Evolutionary conservation across 176 grass and related monocot genomes (phyloP).

Genomic region (Hordeum vulgare): DNA sequence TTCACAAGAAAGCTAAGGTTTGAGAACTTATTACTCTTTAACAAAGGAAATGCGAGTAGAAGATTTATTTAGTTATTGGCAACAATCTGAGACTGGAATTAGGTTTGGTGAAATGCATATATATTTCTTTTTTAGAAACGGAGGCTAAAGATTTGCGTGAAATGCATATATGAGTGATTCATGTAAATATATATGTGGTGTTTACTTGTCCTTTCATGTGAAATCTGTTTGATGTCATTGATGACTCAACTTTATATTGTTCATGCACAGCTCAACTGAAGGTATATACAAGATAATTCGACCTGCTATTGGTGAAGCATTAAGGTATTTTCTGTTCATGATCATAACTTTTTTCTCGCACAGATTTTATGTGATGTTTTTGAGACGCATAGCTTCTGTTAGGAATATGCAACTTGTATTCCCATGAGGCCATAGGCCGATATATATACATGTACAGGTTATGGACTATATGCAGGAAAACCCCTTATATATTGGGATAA

Average conservation of each 20-base stretch:
- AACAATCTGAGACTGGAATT: not conserved
- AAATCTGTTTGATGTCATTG: not conserved
- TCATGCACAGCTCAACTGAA: slow-evolving; percentile 57
- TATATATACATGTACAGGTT: no score
- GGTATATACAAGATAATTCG: slow-evolving; percentile 78
- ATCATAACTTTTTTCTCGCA: not conserved
- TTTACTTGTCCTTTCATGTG: not conserved
- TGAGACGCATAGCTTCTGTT: slow-evolving; percentile 14
- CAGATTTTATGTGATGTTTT: not conserved
- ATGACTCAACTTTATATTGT: slow-evolving; percentile 1
- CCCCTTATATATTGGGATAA: no score
- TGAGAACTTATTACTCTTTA: not conserved
- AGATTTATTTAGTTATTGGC: slow-evolving; percentile 1
- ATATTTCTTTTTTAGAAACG: no score
- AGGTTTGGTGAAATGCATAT: not conserved
- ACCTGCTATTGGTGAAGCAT: slow-evolving; percentile 78
- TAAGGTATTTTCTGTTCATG: slow-evolving; percentile 61
- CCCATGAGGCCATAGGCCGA: no score
- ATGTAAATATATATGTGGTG: not conserved
- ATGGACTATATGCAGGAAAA: no score
- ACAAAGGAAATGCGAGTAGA: not conserved
- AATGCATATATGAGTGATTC: not conserved
- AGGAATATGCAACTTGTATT: no score
- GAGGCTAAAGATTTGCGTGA: no score
- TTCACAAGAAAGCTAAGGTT: not conserved